Conservation (phyloP, 1,139 yeast genomes). For the Pichia cactophila region DNA sequence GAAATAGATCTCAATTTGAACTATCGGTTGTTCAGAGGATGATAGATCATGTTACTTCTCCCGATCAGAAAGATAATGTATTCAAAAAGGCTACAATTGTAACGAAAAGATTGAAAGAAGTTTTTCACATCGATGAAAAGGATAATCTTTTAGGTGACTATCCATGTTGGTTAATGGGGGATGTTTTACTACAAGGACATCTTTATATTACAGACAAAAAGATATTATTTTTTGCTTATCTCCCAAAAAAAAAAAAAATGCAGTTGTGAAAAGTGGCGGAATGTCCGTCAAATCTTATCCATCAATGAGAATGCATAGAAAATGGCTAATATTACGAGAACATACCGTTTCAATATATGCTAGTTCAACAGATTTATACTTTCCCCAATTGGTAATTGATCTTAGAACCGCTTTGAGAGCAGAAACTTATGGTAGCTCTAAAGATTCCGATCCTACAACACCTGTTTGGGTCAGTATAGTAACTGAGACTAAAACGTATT, state of each 20-base stretch:
- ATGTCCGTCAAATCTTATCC: constrained; percentile 29
- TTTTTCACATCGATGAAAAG: constrained; percentile 37
- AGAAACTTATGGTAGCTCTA: constrained; percentile 34
- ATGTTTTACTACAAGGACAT: constrained; percentile 81
- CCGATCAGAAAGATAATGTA: constrained; percentile 7
- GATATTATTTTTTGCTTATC: constrained; percentile 69
- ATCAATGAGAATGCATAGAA: constrained; percentile 34
- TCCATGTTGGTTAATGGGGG: constrained; percentile 74
- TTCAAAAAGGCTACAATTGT: constrained; percentile 29
- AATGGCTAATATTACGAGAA: constrained; percentile 74
- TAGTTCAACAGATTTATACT: constrained; percentile 70
- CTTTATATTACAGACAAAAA: constrained; percentile 60
- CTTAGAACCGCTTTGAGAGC: constrained; percentile 56
- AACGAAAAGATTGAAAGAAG: constrained; percentile 28
- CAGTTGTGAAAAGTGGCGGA: constrained; percentile 44
- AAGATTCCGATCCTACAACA: constrained; percentile 16
- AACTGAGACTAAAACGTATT: constrained; percentile 53
- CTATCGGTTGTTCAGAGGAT: constrained; percentile 27
- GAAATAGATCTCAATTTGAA: constrained; percentile 25
- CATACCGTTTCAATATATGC: constrained; percentile 64
- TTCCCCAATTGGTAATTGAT: constrained; percentile 73
- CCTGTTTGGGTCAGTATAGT: constrained; percentile 47
- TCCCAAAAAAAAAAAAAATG: constrained; percentile 56
- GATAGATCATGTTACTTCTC: background rate
- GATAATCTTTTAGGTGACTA: constrained; percentile 51